Evolutionary conservation across 116 monocot genomes (phyloP).

Genomic region (Cymodocea nodosa): DNA sequence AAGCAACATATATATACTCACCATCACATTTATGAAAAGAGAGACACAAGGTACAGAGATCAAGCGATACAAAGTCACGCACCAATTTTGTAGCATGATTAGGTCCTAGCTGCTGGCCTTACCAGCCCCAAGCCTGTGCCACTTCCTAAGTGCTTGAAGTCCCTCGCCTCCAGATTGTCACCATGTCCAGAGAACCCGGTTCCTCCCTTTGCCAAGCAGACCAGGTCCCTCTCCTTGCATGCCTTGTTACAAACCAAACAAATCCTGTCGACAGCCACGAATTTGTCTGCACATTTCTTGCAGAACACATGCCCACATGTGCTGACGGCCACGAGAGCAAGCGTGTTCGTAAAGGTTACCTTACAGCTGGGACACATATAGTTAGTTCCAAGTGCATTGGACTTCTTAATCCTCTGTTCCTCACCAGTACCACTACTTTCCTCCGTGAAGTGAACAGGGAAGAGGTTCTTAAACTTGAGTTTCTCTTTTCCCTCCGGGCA

Average conservation of each 20-base stretch:
- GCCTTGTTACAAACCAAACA: slow-evolving; percentile 69
- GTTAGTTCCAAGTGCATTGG: slow-evolving; percentile 27
- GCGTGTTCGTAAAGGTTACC: slow-evolving; percentile 71
- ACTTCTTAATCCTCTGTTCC: slow-evolving; percentile 8
- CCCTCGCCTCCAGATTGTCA: slow-evolving; percentile 67
- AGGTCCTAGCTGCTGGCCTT: slow-evolving; percentile 68
- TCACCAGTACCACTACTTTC: slow-evolving; percentile 12
- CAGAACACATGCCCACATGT: slow-evolving; percentile 95
- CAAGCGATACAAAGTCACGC: background rate
- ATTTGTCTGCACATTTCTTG: slow-evolving; percentile 74
- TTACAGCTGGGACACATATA: slow-evolving; percentile 91
- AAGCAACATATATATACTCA: too few species aligned
- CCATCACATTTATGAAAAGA: too few species aligned
- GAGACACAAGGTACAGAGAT: too few species aligned
- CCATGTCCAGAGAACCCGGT: slow-evolving; percentile 88
- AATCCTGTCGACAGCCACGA: slow-evolving; percentile 54
- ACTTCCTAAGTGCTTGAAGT: slow-evolving; percentile 92
- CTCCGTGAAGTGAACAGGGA: slow-evolving; percentile 61
- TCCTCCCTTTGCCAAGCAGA: slow-evolving; percentile 77
- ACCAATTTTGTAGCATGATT: slow-evolving; percentile 4
- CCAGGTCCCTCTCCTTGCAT: slow-evolving; percentile 66
- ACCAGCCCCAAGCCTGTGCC: slow-evolving; percentile 81
- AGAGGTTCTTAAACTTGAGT: slow-evolving; percentile 76
- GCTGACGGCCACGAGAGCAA: slow-evolving; percentile 64
- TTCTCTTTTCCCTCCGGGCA: slow-evolving; percentile 98